Percentiles rank a stretch among this genome's conserved stretches.
These are phyloP conservation scores for Eruca vesicaria DNA, from an alignment of 441 rosid species.

Conservation along the genomic window DNA sequence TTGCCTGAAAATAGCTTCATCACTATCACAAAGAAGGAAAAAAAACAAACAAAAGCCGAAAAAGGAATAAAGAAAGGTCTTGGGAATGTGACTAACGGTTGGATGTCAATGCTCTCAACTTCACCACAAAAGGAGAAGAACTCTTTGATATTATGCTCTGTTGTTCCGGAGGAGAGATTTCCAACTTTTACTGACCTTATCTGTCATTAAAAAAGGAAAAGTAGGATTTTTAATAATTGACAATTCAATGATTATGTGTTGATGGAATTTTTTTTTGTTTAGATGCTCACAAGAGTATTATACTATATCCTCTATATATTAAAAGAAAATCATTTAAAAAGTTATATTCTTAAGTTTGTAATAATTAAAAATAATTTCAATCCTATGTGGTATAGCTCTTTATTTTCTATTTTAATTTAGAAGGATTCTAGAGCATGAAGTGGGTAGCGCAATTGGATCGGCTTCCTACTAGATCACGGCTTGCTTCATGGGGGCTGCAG, in stretches of 20 bases:
- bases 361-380: no score
- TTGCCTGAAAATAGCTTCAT: no score
- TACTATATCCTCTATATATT: not conserved
- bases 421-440: no score
- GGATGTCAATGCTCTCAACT: conserved; percentile 51
- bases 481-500: no score
- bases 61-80: not conserved
- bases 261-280: not conserved
- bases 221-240: not conserved
- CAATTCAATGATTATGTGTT: not conserved
- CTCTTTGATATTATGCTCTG: conserved; percentile 56
- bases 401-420: no score
- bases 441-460: no score
- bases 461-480: no score
- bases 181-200: conserved; percentile 53
- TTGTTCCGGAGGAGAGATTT: conserved; percentile 53
- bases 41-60: no score
- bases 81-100: conserved; percentile 36
- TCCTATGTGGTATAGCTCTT: no score
- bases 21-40: no score
- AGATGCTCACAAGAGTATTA: not conserved
- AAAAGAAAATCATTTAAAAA: no score
- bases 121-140: conserved; percentile 79
- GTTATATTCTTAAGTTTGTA: no score
- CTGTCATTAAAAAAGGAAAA: conserved; percentile 27